Percentiles rank a stretch among this genome's conserved stretches.
These are phyloP conservation scores for Daucus carota DNA, from an alignment of 129 eudicot species.

Conservation along the genomic window DH1_v3.0 NC_030385.2:43493001-43493500, in stretches of 20 bases:
- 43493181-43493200: conserved; percentile 95
- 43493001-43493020: conserved; percentile 96
- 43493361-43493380: not conserved
- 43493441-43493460: conserved; percentile 5
- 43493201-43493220: conserved; percentile 11
- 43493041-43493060: not conserved
- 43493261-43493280: not conserved
- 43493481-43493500: conserved; percentile 98
- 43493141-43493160: conserved; percentile 80
- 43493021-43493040: conserved; percentile 30
- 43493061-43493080: not conserved
- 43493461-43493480: conserved; percentile 74
- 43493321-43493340: not conserved
- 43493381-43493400: not conserved
- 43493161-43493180: conserved; percentile 87
- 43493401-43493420: not conserved
- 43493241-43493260: not conserved
- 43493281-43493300: not conserved
- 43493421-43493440: not conserved
- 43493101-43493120: conserved; percentile 97
- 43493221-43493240: not conserved
- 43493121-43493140: conserved; percentile 99
- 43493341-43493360: not conserved
- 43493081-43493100: conserved; percentile 8
- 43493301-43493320: not conserved